Evolutionary conservation across 2,329 filamentous ascomycete species (phyloP).

Genomic region (Ophiostoma novo-ulmi): DNA sequence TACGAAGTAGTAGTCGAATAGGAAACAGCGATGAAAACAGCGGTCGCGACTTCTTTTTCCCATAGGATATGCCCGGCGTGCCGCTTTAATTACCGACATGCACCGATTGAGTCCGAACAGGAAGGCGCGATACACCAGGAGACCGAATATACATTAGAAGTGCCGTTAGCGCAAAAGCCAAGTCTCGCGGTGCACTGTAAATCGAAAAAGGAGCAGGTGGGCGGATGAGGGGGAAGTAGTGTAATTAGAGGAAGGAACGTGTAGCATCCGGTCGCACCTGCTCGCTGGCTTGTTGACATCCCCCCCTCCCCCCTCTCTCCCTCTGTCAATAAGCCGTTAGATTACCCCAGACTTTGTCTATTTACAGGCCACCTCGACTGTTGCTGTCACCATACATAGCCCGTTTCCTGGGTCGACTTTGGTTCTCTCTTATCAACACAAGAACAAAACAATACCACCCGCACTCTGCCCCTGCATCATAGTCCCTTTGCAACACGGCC

Average conservation of each 20-base stretch:
- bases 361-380: neutral
- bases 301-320: neutral
- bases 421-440: neutral
- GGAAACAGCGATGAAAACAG: neutral
- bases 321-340: neutral
- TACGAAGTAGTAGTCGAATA: neutral
- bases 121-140: conserved; percentile 1
- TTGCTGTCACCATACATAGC: neutral
- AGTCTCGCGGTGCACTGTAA: conserved; percentile 4
- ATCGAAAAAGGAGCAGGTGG: neutral
- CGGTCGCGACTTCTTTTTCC: neutral
- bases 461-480: neutral
- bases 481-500: neutral
- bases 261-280: neutral
- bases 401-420: neutral
- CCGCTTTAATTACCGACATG: neutral
- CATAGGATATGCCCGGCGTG: neutral
- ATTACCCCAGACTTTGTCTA: conserved; percentile 10
- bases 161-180: neutral
- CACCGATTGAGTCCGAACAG: neutral
- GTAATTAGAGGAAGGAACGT: neutral
- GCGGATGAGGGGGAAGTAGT: neutral
- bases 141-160: neutral
- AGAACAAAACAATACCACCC: neutral
- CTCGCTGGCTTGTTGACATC: neutral